Evolutionary conservation across 2,329 filamentous ascomycete species (phyloP), one percentile per base, ranked within the genome.

Genomic region (Xylaria sp.): DNA sequence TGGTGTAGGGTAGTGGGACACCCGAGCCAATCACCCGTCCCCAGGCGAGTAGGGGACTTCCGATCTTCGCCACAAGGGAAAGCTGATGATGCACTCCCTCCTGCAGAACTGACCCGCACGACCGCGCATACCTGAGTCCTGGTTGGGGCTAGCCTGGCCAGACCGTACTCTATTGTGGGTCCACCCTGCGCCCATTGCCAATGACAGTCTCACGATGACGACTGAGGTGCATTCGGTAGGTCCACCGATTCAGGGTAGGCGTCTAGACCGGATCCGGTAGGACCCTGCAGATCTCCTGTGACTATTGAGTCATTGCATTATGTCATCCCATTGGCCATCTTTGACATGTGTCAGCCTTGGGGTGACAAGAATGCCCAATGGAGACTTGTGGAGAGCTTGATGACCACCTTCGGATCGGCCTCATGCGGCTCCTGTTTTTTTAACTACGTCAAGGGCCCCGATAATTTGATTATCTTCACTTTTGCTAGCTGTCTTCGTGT

Each of bases 241-340:
- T 32, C 53, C 42, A 69, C 55, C 53, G 51, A 39, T 39, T 47
- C 63, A 65, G 48, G 51, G 55, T 45, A 32, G 32, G 4, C 5
- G 11, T 3, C 64, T 68, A 66, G 48, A 27, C 30, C 59, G 6
- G 4, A 64, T 19, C 1, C 51, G 73, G 74, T 71, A 78, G 75
- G 76, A 77, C 77, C 77, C 77, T 78, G 76, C 73, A 76, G 77
- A 78, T 78, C 77, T 56, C 62, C 34, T 58, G 69, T 58, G 58
- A 68, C 70, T 61, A 69, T 69, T 77, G 76, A 74, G 76, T 77
- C 76, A 78, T 77, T 63, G 68, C 67, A 71, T 75, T 70, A 76
- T 76, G 74, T 76, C 75, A 76, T 75, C 68, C 59, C 69, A 78
- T 77, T 75, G 73, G 75, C 68, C 72, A 42, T 64, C 39, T 36